Evolutionary conservation across 805 yeast genomes (phyloP), one percentile per base, ranked within the genome.

Genomic region (Blastobotrys peoriensis): DNA sequence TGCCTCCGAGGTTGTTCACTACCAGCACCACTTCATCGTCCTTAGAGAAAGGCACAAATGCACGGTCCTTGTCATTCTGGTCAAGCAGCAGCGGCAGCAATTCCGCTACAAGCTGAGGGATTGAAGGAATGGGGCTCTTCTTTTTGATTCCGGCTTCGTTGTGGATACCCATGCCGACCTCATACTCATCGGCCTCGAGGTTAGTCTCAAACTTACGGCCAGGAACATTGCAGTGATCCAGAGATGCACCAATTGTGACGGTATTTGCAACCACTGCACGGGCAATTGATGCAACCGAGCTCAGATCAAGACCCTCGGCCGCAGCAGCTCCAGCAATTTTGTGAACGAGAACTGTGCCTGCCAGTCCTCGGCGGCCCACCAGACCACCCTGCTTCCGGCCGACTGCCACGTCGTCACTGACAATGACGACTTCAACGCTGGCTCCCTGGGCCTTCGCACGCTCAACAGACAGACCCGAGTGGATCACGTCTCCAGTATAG

Each of bases 151-250:
- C 97, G 0, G 96, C 93, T 62, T 89, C 98, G 58, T 89, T 89
- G 65, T 89, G 98, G 49, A 89, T 89, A 37, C 98, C 98, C 80
- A 89, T 82, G 21, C 98, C 98, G 47, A 89, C 73, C 63, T 89
- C 98, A 60, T 84, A 82, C 63, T 85, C 86, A 46, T 79, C 69
- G 3, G 64, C 72, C 21, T 66, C 73, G 49, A 86, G 73, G 44
- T 65, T 61, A 25, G 71, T 68, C 56, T 75, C 82, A 44, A 71
- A 73, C 45, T 72, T 75, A 55, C 85, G 76, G 3, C 95, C 95
- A 3, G 98, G 97, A 18, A 89, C 94, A 36, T 85, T 78, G 43
- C 93, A 86, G 58, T 93, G 89, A 55, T 86, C 96, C 53, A 89
- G 70, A 1, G 95, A 83, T 1, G 95, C 86, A 36, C 95, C 95